These are phyloP conservation scores for Chlorella variabilis DNA, from an alignment of 163 green algal genomes.

Conservation along the genomic window DNA sequence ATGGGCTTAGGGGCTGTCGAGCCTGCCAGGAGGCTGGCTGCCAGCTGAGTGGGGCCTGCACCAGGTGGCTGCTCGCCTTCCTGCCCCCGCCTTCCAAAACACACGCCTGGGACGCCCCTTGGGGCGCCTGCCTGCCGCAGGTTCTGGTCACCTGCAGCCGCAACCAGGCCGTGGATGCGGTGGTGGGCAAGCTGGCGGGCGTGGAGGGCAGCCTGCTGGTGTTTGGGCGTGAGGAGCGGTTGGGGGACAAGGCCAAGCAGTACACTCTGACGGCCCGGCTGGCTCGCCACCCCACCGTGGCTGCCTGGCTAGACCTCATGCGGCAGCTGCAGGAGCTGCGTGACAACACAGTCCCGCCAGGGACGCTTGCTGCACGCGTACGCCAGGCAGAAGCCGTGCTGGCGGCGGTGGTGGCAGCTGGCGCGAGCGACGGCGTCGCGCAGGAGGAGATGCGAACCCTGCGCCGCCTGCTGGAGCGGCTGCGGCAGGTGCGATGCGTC, in stretches of 20 bases:
- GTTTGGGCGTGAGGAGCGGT: slow-evolving; percentile 18
- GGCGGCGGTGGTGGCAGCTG: not conserved
- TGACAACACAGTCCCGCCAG: no score
- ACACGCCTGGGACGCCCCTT: not conserved
- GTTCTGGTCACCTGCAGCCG: slow-evolving; percentile 5
- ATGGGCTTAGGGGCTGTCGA: not conserved
- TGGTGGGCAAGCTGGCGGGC: slow-evolving; percentile 9
- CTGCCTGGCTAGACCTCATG: not conserved
- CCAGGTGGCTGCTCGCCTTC: not conserved
- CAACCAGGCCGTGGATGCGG: slow-evolving; percentile 21
- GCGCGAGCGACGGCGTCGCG: no score
- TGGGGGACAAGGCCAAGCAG: not conserved
- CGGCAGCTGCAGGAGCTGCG: not conserved
- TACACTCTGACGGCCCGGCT: not conserved
- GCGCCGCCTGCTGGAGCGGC: no score
- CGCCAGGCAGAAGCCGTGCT: not conserved
- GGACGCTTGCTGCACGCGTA: no score
- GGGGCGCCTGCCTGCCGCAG: not conserved
- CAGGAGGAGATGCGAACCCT: no score
- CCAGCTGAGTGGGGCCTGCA: no score
- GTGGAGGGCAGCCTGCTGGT: slow-evolving; percentile 12
- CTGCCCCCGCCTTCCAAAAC: no score
- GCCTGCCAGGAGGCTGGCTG: no score
- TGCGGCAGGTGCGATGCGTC: no score
- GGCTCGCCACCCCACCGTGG: not conserved